A percentile compares a stretch with the other conserved stretches of the same genome.
phyloP scores from a whole-genome alignment of 768 basidiomycete genomes.

The Termitomyces sp. region DNA sequence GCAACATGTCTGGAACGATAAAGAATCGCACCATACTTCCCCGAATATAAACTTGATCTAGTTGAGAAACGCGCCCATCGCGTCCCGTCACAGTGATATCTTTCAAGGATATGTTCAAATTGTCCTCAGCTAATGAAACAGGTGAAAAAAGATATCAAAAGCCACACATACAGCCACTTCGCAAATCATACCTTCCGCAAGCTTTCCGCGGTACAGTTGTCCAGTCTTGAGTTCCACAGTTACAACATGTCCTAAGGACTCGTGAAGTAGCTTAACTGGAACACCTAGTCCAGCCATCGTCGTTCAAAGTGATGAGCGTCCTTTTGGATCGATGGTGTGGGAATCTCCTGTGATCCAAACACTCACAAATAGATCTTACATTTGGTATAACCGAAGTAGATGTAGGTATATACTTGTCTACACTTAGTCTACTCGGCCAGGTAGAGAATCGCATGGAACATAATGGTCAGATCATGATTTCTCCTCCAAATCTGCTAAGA shows the following conservation, averaged over 20 bases:
- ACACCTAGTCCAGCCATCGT: constrained; percentile 78
- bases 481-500: constrained; percentile 71
- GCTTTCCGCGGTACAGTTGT: constrained; percentile 93
- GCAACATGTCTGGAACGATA: constrained; percentile 98
- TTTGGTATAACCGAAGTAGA: too few relatives aligned
- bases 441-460: neutral
- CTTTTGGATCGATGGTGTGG: constrained; percentile 9
- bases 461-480: constrained; percentile 23
- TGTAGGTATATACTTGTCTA: too few relatives aligned
- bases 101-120: constrained; percentile 91
- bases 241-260: constrained; percentile 92
- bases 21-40: constrained; percentile 98
- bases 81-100: constrained; percentile 97
- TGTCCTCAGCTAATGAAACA: constrained; percentile 81
- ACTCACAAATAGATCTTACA: constrained; percentile 12
- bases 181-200: constrained; percentile 78
- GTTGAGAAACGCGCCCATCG: constrained; percentile 96
- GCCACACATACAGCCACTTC: neutral
- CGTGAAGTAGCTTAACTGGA: constrained; percentile 94
- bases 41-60: constrained; percentile 98
- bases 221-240: constrained; percentile 99
- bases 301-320: constrained; percentile 11
- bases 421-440: neutral
- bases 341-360: constrained; percentile 13
- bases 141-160: constrained; percentile 4